Base-by-base conservation (phyloP, 1,139 yeast genomes). In the Taiozyma onychis region DNA sequence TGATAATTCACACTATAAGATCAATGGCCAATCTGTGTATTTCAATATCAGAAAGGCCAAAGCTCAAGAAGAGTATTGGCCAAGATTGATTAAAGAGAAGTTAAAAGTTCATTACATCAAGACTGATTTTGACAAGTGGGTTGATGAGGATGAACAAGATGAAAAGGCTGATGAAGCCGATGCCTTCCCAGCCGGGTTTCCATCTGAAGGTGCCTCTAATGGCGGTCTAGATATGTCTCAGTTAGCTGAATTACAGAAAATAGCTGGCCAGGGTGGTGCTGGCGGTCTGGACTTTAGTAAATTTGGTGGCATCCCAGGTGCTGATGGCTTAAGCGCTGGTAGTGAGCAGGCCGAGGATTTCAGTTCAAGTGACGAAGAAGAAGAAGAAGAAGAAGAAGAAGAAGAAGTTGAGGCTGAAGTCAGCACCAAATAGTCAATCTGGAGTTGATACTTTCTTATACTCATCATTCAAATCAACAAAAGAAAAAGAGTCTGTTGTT, bases 51-150 rank as follows among this genome's bases (percentile, higher is more conserved):
- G 88, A 70, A 88, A 93, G 78, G 80, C 84, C 71, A 76, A 74
- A 55, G 66, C 76, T 46, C 70, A 79, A 61, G 81, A 74, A 53
- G 97, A 90, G 65, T 91, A 74, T 75, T 95, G 98, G 99, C 98
- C 91, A 66, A 81, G 95, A 69, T 78, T 87, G 68, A 86, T 85
- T 56, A 88, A 83, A 72, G 88, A 80, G 63, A 87, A 83, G 72
- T 75, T 76, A 60, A 86, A 78, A 66, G 77, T 75, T 57, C 85
- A 80, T 59, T 88, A 80, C 69, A 81, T 93, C 67, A 87, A 88
- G 75, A 93, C 99, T 16, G 99, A 93, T 67, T 93, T 93, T 65
- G 97, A 91, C 73, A 88, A 85, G 70, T 93, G 99, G 99, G 95
- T 86, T 44, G 96, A 89, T 66, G 96, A 89, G 73, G 97, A 90